A percentile compares a stretch with the other conserved stretches of the same genome.
phyloP scores from a whole-genome alignment of 75 land plant species.

The Isoetes taiwanensis region DNA sequence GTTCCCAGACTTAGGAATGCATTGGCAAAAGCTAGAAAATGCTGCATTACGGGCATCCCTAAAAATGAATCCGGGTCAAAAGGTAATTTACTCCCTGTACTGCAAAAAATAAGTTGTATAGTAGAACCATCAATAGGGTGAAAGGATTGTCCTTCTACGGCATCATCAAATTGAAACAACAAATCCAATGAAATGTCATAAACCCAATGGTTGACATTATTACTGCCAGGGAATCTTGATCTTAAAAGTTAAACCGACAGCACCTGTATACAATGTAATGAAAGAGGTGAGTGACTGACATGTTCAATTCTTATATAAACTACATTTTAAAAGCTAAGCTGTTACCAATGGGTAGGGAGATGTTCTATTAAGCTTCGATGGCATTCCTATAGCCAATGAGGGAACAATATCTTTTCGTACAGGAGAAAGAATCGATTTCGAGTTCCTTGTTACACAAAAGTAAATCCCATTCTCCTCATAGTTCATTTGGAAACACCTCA shows the following conservation, averaged over 20 bases:
- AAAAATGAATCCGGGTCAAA: slow-evolving; percentile 43
- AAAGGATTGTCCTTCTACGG: too few relatives aligned
- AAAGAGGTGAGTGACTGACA: slow-evolving; percentile 59
- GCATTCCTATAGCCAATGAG: slow-evolving; percentile 70
- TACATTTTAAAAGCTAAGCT: not conserved
- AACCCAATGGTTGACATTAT: too few relatives aligned
- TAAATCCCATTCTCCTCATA: slow-evolving; percentile 24
- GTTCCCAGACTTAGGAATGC: slow-evolving; percentile 72
- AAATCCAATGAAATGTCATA: too few relatives aligned
- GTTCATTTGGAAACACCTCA: too few relatives aligned
- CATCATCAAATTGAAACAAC: too few relatives aligned
- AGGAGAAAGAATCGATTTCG: slow-evolving; percentile 88
- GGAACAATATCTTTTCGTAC: slow-evolving; percentile 91
- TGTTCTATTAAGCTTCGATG: slow-evolving; percentile 90
- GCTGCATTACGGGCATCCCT: slow-evolving; percentile 70
- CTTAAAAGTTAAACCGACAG: slow-evolving; percentile 75
- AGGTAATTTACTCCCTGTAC: slow-evolving; percentile 4
- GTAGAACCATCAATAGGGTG: too few relatives aligned
- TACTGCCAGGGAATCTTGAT: slow-evolving; percentile 72
- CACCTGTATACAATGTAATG: slow-evolving; percentile 48
- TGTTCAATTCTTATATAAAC: not conserved
- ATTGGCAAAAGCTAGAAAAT: slow-evolving; percentile 86
- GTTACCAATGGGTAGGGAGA: too few relatives aligned
- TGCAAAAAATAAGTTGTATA: too few relatives aligned
- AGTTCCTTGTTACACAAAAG: slow-evolving; percentile 91